Conservation (phyloP, 23 red algal species). For the Rhodosorus marinus region DNA sequence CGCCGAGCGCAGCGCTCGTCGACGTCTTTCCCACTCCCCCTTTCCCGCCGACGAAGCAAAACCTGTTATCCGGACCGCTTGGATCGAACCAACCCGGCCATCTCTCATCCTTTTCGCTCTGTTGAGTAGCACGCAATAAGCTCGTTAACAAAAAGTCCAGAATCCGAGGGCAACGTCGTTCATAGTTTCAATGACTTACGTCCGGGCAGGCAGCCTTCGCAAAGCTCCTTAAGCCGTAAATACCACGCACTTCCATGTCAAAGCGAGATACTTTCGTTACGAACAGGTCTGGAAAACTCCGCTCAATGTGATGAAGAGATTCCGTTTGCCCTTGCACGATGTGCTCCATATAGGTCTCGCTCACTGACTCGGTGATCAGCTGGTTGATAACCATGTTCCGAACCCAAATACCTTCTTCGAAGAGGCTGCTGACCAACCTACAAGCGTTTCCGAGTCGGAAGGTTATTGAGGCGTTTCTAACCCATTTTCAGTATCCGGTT, state of each 20-base stretch:
- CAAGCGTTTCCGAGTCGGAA: too few relatives aligned
- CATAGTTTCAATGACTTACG: too few relatives aligned
- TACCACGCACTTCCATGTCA: slow-evolving; percentile 64
- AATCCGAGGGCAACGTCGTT: too few relatives aligned
- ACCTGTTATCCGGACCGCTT: too few relatives aligned
- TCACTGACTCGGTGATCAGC: slow-evolving; percentile 14
- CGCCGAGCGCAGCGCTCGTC: slow-evolving; percentile 25
- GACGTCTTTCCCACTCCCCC: slow-evolving; percentile 94
- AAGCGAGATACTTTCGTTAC: slow-evolving; percentile 75
- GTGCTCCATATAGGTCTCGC: slow-evolving; percentile 16
- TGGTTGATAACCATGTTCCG: slow-evolving; percentile 57
- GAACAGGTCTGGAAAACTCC: too few relatives aligned
- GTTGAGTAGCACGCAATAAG: too few relatives aligned
- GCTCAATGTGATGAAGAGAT: slow-evolving; percentile 3
- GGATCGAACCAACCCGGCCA: too few relatives aligned
- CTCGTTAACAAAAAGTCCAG: too few relatives aligned
- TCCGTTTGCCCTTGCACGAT: slow-evolving; percentile 39
- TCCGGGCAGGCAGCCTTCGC: too few relatives aligned
- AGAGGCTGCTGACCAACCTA: slow-evolving; percentile 32
- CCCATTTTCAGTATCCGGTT: too few relatives aligned
- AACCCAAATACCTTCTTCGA: slow-evolving; percentile 60
- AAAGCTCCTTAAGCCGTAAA: slow-evolving; percentile 36
- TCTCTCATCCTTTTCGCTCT: too few relatives aligned
- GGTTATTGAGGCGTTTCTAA: too few relatives aligned
- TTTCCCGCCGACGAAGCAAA: slow-evolving; percentile 82